Evolutionary conservation across 1,284 basidiomycete genomes (phyloP).

Genomic region (Porphyrellus sp.): DNA sequence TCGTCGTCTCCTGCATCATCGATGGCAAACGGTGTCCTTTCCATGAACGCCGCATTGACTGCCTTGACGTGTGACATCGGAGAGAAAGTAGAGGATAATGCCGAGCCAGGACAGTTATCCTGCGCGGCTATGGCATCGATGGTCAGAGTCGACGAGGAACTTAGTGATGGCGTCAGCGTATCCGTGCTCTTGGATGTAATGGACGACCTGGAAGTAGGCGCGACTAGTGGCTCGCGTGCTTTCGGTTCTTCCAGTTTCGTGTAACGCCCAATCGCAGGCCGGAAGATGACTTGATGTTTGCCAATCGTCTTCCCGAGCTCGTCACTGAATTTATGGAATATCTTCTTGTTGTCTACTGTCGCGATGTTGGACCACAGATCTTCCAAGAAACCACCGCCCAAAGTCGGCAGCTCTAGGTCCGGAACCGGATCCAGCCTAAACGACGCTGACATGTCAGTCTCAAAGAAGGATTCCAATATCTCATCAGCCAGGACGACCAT

Average conservation of each 20-base stretch:
- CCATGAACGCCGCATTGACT: slow-evolving; percentile 81
- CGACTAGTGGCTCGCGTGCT: slow-evolving; percentile 82
- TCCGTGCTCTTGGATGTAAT: slow-evolving; percentile 22
- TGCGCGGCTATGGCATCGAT: slow-evolving; percentile 33
- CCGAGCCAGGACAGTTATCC: slow-evolving; percentile 30
- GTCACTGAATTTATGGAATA: slow-evolving; percentile 85
- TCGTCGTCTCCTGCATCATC: slow-evolving; percentile 79
- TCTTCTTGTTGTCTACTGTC: slow-evolving; percentile 83
- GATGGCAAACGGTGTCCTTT: slow-evolving; percentile 89
- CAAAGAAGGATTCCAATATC: slow-evolving; percentile 92
- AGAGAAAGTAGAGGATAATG: slow-evolving; percentile 41
- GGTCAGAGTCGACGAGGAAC: slow-evolving; percentile 42
- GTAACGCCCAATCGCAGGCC: slow-evolving; percentile 83
- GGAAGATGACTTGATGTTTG: slow-evolving; percentile 79
- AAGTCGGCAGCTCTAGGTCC: slow-evolving; percentile 59
- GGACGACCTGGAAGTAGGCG: slow-evolving; percentile 57
- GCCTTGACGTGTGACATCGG: slow-evolving; percentile 70
- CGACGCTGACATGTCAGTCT: slow-evolving; percentile 81
- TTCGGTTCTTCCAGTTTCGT: slow-evolving; percentile 83
- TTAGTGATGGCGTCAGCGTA: slow-evolving; percentile 26
- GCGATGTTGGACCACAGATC: slow-evolving; percentile 87
- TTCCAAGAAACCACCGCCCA: slow-evolving; percentile 67
- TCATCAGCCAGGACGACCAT: slow-evolving; percentile 97
- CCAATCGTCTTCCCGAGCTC: slow-evolving; percentile 92
- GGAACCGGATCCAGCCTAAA: slow-evolving; percentile 79